phyloP scores from a whole-genome alignment of 1,139 yeast species.

The Geotrichum reessii region DNA sequence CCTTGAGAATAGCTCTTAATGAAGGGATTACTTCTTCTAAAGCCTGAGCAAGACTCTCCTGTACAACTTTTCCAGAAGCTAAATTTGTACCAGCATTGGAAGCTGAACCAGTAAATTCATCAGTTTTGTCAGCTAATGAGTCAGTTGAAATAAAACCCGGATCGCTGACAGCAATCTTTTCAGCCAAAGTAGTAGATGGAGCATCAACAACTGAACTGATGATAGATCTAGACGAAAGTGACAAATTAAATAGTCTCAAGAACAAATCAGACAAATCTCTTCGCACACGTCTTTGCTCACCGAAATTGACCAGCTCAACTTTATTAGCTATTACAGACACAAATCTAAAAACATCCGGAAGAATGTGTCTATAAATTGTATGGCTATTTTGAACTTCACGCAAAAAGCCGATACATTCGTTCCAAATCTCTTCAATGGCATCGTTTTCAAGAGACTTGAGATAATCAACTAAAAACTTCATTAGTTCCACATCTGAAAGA shows the following conservation, averaged over 20 bases:
- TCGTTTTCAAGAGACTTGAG: constrained; percentile 64
- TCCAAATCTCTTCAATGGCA: constrained; percentile 71
- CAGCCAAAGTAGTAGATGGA: background rate
- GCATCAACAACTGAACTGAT: background rate
- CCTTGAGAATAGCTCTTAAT: constrained; percentile 42
- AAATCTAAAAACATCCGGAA: constrained; percentile 50
- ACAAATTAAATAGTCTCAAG: constrained; percentile 46
- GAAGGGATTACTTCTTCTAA: constrained; percentile 40
- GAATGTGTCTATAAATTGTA: constrained; percentile 43
- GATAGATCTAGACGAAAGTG: constrained; percentile 34
- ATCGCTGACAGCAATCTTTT: background rate
- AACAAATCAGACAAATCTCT: constrained; percentile 67
- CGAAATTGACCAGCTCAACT: constrained; percentile 51
- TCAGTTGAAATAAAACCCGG: background rate
- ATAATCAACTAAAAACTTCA: constrained; percentile 54
- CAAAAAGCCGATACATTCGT: constrained; percentile 50
- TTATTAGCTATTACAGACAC: constrained; percentile 51
- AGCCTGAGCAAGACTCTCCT: constrained; percentile 40
- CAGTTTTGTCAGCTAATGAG: background rate
- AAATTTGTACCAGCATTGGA: background rate
- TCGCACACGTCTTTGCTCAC: constrained; percentile 53
- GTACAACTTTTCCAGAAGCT: constrained; percentile 16
- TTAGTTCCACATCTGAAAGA: constrained; percentile 42
- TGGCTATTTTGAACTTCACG: constrained; percentile 51
- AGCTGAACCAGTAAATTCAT: constrained; percentile 5